Percentiles rank a stretch among this genome's conserved stretches.
Evolutionary conservation across 306 rosid genomes (phyloP).

Genomic region (Begonia masoniana): DNA sequence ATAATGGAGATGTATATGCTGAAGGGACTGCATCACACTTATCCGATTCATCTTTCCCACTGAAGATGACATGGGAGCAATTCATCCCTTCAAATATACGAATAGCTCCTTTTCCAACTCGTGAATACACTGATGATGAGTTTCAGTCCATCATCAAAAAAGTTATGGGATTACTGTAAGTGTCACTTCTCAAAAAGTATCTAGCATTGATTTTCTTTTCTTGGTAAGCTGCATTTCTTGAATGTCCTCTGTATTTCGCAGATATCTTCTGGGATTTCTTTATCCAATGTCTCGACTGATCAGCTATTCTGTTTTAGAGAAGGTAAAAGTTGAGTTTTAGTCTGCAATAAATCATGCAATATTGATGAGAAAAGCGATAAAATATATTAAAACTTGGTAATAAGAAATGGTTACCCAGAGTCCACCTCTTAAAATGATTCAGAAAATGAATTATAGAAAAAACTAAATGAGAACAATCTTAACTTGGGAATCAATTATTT

Average conservation of each 20-base stretch:
- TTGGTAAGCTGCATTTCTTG: slow-evolving; percentile 14
- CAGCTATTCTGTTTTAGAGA: slow-evolving; percentile 80
- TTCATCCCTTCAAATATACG: slow-evolving; percentile 65
- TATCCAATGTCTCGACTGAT: slow-evolving; percentile 85
- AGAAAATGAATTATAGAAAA: no score
- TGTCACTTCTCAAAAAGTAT: slow-evolving; percentile 5
- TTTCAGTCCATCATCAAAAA: slow-evolving; percentile 80
- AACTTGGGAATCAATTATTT: no score
- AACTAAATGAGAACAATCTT: no score
- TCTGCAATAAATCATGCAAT: no score
- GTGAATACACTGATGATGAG: slow-evolving; percentile 90
- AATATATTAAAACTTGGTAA: no score
- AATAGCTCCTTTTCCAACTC: slow-evolving; percentile 85
- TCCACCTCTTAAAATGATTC: no score
- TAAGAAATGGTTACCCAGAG: no score
- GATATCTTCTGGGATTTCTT: slow-evolving; percentile 94
- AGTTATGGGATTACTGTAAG: slow-evolving; percentile 92
- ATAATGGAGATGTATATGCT: slow-evolving; percentile 14
- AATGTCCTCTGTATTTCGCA: slow-evolving; percentile 27
- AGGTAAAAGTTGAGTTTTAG: slow-evolving; percentile 26
- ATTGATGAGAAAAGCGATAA: no score
- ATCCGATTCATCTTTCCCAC: slow-evolving; percentile 20
- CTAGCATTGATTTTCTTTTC: slow-evolving; percentile 6
- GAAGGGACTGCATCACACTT: slow-evolving; percentile 26
- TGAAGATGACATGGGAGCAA: slow-evolving; percentile 36